phyloP scores from a whole-genome alignment of 768 basidiomycete species.

The Clavaria fumosa region DNA sequence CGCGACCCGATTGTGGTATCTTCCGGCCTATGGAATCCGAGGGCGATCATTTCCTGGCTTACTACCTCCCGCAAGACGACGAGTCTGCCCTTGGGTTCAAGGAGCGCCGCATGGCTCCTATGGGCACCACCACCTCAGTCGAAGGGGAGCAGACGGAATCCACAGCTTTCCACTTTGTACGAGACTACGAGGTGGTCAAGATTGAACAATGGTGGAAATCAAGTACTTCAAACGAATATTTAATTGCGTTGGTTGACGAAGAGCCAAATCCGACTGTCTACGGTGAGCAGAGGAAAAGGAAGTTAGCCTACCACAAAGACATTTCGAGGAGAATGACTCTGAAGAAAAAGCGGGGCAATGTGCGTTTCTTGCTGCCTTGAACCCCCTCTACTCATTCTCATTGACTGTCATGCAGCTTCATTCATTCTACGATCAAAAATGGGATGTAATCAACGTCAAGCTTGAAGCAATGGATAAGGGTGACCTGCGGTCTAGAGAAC shows the following conservation, averaged over 20 bases:
- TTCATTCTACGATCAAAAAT: no score
- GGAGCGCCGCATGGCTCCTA: constrained; percentile 26
- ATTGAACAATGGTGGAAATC: no score
- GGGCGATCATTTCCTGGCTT: constrained; percentile 76
- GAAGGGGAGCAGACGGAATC: constrained; percentile 26
- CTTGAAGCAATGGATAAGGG: no score
- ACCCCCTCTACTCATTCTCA: no score
- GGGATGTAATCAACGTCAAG: no score
- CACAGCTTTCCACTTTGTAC: constrained; percentile 55
- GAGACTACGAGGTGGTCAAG: constrained; percentile 80
- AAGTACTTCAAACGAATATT: constrained; percentile 75
- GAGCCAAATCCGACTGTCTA: constrained; percentile 18
- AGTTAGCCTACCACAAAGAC: constrained; percentile 80
- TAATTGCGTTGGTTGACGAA: constrained; percentile 59
- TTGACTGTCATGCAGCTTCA: no score
- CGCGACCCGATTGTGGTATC: constrained; percentile 72
- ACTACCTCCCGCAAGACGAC: constrained; percentile 69
- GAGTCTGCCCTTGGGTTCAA: constrained; percentile 55
- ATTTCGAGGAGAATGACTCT: constrained; percentile 80
- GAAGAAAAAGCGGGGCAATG: constrained; percentile 73
- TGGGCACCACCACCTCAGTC: constrained; percentile 31
- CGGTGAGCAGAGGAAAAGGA: constrained; percentile 20
- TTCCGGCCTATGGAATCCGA: constrained; percentile 80
- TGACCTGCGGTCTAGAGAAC: no score
- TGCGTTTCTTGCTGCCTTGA: no score